Percentiles rank a stretch among this genome's conserved stretches.
Evolutionary conservation across 2,329 filamentous ascomycete genomes (phyloP).

Genomic region (Paecilomyces sp.): DNA sequence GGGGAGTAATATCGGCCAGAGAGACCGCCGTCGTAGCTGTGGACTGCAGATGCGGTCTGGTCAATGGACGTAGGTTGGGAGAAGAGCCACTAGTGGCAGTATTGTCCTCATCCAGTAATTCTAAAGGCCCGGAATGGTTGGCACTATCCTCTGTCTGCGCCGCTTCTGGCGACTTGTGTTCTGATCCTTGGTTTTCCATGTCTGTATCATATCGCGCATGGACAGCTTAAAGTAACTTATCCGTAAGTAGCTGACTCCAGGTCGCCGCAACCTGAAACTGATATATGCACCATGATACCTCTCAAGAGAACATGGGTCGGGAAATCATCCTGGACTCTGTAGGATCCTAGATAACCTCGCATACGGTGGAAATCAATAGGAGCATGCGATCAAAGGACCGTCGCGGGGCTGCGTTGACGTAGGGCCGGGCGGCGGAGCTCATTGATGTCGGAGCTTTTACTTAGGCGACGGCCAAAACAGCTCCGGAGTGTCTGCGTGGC

Average conservation of each 20-base stretch:
- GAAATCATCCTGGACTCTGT: not conserved
- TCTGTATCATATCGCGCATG: not conserved
- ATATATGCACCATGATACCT: not conserved
- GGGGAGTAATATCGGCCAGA: conserved; percentile 69
- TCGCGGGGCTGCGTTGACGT: conserved; percentile 7
- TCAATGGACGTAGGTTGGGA: conserved; percentile 24
- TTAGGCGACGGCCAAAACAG: conserved; percentile 6
- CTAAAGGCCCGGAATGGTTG: conserved; percentile 5
- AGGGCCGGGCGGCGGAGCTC: conserved; percentile 1
- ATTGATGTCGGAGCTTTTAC: conserved; percentile 4
- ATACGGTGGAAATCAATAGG: not conserved
- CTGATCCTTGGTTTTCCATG: not conserved
- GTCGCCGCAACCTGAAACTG: not conserved
- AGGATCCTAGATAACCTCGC: not conserved
- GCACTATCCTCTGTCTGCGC: conserved; percentile 5
- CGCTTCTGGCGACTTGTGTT: not conserved
- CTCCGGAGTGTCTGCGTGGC: conserved; percentile 14
- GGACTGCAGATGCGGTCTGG: conserved; percentile 40
- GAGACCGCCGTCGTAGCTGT: conserved; percentile 80
- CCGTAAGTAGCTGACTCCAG: not conserved
- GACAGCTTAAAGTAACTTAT: not conserved
- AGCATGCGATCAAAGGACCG: conserved; percentile 4
- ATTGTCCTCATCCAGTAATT: conserved; percentile 25
- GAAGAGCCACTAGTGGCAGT: conserved; percentile 17
- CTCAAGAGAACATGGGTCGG: not conserved